phyloP scores from a whole-genome alignment of 441 rosid species.

The Brassica balearica region DNA sequence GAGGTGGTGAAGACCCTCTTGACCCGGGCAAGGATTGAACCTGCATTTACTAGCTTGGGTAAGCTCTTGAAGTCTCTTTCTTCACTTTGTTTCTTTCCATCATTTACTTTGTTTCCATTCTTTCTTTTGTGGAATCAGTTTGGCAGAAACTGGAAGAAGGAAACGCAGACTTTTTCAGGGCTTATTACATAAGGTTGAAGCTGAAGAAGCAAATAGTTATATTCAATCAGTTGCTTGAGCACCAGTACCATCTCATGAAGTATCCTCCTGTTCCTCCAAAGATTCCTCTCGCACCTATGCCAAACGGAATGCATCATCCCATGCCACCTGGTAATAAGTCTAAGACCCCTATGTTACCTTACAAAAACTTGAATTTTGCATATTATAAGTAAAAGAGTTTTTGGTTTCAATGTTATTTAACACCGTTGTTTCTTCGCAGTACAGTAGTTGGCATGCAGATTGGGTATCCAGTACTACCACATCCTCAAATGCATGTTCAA shows the following conservation, averaged over 20 bases:
- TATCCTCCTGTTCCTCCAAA: constrained; percentile 70
- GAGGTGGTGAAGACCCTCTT: constrained; percentile 95
- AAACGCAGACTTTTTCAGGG: constrained; percentile 92
- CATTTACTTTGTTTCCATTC: neutral
- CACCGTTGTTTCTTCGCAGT: constrained; percentile 69
- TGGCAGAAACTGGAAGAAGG: constrained; percentile 99
- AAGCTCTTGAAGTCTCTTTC: constrained; percentile 23
- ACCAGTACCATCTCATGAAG: constrained; percentile 90
- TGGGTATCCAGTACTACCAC: constrained; percentile 95
- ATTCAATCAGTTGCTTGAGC: constrained; percentile 91
- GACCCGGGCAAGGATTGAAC: constrained; percentile 92
- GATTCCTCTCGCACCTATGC: constrained; percentile 84
- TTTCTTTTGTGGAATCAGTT: constrained; percentile 50
- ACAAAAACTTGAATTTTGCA: too few relatives aligned
- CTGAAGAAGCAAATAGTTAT: constrained; percentile 87
- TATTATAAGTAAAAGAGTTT: too few relatives aligned
- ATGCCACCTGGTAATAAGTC: constrained; percentile 85
- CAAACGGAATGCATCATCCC: constrained; percentile 80
- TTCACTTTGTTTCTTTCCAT: constrained; percentile 24
- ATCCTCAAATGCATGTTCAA: constrained; percentile 74
- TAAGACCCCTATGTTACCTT: constrained; percentile 29
- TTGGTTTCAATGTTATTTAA: constrained; percentile 52
- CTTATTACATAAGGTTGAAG: constrained; percentile 90
- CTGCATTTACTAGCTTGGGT: constrained; percentile 68
- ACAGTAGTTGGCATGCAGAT: constrained; percentile 98